A percentile compares a stretch with the other conserved stretches of the same genome.
phyloP scores from a whole-genome alignment of 1,284 basidiomycete species.

The Tilletia setariae region DNA sequence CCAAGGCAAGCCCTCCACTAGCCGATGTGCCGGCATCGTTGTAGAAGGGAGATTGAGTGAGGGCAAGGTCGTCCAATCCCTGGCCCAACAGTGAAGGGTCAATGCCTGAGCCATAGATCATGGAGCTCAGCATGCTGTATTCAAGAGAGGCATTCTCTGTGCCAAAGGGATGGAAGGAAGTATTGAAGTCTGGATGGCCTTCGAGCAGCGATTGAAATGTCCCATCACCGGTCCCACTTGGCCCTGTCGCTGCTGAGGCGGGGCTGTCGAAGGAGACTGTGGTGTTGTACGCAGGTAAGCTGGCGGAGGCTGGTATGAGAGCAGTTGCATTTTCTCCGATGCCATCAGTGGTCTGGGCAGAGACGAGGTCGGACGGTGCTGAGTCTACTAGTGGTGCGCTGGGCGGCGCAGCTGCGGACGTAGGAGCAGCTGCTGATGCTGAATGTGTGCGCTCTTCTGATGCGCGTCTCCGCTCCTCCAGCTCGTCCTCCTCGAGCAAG shows the following conservation, averaged over 20 bases:
- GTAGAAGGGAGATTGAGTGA: background rate
- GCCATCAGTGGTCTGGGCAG: background rate
- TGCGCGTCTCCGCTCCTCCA: constrained; percentile 25
- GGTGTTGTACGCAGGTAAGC: constrained; percentile 2
- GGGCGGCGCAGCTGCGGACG: background rate
- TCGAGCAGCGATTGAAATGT: background rate
- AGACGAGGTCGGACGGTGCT: constrained; percentile 2
- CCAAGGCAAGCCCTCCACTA: background rate
- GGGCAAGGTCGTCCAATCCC: background rate
- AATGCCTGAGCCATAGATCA: constrained; percentile 59
- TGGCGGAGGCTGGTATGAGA: background rate
- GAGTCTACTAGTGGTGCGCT: constrained; percentile 1
- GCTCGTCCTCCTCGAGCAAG: constrained; percentile 55
- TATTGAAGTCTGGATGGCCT: constrained; percentile 7
- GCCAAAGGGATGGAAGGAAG: constrained; percentile 60
- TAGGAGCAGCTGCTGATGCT: background rate
- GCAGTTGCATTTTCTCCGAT: background rate
- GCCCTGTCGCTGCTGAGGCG: background rate
- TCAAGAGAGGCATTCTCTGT: constrained; percentile 85
- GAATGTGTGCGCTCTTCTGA: constrained; percentile 27
- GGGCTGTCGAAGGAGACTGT: constrained; percentile 17
- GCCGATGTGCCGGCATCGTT: background rate
- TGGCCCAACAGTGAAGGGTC: constrained; percentile 32
- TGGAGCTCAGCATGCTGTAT: constrained; percentile 85
- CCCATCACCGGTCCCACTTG: background rate